Conservation (phyloP, 2,329 filamentous ascomycete species). For the Cladosporium sp. region DNA sequence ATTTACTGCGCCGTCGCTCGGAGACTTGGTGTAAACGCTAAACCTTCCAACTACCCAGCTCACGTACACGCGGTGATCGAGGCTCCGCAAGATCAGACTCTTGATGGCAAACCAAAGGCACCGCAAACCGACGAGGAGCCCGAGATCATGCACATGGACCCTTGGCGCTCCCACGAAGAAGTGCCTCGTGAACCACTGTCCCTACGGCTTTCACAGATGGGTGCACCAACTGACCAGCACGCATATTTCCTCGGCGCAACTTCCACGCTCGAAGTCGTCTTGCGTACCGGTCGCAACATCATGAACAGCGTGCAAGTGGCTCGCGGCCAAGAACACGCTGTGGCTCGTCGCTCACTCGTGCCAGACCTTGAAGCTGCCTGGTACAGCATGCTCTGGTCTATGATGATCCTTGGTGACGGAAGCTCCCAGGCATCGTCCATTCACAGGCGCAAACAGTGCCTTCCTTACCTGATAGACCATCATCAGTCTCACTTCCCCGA, state of each 20-base stretch:
- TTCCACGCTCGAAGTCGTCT: slow-evolving; percentile 61
- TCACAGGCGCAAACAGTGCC: slow-evolving; percentile 49
- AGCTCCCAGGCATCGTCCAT: slow-evolving; percentile 21
- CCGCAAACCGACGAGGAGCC: slow-evolving; percentile 25
- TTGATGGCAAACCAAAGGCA: slow-evolving; percentile 35
- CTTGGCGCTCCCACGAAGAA: slow-evolving; percentile 68
- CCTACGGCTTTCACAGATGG: slow-evolving; percentile 48
- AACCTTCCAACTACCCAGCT: slow-evolving; percentile 75
- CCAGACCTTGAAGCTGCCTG: slow-evolving; percentile 57
- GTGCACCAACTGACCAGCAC: slow-evolving; percentile 37
- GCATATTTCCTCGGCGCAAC: slow-evolving; percentile 61
- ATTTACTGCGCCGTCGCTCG: slow-evolving; percentile 81
- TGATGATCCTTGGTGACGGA: slow-evolving; percentile 39
- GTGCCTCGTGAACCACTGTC: slow-evolving; percentile 57
- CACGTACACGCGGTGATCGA: slow-evolving; percentile 79
- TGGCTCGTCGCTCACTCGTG: slow-evolving; percentile 27
- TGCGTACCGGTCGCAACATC: slow-evolving; percentile 78
- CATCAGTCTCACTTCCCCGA: slow-evolving; percentile 66
- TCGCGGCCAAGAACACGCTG: slow-evolving; percentile 25
- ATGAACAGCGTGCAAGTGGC: slow-evolving; percentile 62
- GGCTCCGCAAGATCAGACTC: slow-evolving; percentile 45
- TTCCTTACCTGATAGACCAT: slow-evolving; percentile 62
- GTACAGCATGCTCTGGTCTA: slow-evolving; percentile 72
- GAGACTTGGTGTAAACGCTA: slow-evolving; percentile 69
- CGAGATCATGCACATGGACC: slow-evolving; percentile 68